Evolutionary conservation across 2,329 filamentous ascomycete species (phyloP).

Genomic region (Ascosphaera apis): DNA sequence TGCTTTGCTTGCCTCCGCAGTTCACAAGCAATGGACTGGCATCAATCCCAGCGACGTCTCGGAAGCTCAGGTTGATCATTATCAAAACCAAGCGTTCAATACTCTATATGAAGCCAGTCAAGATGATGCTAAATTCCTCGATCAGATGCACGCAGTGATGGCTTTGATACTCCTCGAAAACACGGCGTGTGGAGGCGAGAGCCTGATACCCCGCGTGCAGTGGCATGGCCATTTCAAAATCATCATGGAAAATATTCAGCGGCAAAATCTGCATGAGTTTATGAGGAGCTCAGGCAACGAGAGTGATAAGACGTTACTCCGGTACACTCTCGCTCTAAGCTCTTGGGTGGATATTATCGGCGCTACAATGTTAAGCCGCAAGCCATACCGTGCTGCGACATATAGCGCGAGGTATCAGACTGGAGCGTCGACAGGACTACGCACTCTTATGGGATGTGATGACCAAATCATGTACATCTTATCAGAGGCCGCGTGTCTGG

Average conservation of each 20-base stretch:
- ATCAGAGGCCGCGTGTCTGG: slow-evolving; percentile 88
- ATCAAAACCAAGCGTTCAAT: slow-evolving; percentile 44
- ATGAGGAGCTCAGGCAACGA: slow-evolving; percentile 38
- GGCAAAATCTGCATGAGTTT: slow-evolving; percentile 52
- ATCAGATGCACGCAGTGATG: slow-evolving; percentile 75
- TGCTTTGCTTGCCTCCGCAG: slow-evolving; percentile 77
- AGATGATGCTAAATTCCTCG: slow-evolving; percentile 55
- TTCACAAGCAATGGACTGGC: slow-evolving; percentile 67
- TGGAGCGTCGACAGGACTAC: slow-evolving; percentile 44
- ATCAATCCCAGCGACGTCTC: slow-evolving; percentile 21
- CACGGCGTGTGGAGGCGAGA: slow-evolving; percentile 66
- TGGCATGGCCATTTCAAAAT: slow-evolving; percentile 97
- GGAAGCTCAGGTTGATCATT: slow-evolving; percentile 57
- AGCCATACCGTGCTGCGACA: slow-evolving; percentile 77
- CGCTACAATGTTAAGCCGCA: slow-evolving; percentile 68
- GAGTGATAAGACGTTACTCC: slow-evolving; percentile 55
- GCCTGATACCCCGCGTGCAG: slow-evolving; percentile 69
- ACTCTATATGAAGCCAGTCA: slow-evolving; percentile 62
- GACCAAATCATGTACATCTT: slow-evolving; percentile 96
- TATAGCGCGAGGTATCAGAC: slow-evolving; percentile 79
- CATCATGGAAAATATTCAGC: slow-evolving; percentile 61
- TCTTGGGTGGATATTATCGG: slow-evolving; percentile 96
- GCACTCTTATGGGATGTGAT: slow-evolving; percentile 92
- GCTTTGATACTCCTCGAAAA: slow-evolving; percentile 90
- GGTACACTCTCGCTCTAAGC: slow-evolving; percentile 56